These are phyloP conservation scores for Globisporangium barbulae DNA, from an alignment of 352 stramenopile species.

Conservation along the genomic window DNA sequence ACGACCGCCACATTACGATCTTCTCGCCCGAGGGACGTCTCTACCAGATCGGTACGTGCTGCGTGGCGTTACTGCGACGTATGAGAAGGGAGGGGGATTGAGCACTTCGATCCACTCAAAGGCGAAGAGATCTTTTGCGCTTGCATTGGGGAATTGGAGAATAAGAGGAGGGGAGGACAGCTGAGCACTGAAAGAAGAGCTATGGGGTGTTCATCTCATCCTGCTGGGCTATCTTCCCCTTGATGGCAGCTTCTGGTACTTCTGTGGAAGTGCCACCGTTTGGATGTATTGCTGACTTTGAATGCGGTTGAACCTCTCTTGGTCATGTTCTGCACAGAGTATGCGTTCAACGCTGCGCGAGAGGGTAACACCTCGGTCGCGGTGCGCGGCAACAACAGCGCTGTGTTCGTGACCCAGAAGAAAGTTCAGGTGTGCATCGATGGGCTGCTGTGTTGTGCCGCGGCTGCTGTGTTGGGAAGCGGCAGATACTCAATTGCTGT, in stretches of 20 bases:
- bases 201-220: neutral
- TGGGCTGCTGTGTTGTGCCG: neutral
- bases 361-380: slow-evolving; percentile 94
- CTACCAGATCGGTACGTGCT: slow-evolving; percentile 94
- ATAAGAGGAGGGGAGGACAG: neutral
- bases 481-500: neutral
- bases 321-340: slow-evolving; percentile 70
- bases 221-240: neutral
- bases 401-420: slow-evolving; percentile 97
- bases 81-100: neutral
- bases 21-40: slow-evolving; percentile 98
- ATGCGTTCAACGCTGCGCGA: slow-evolving; percentile 98
- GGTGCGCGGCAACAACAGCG: slow-evolving; percentile 92
- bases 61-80: neutral
- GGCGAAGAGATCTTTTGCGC: slow-evolving; percentile 15
- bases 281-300: neutral
- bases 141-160: neutral
- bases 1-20: slow-evolving; percentile 96
- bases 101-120: neutral
- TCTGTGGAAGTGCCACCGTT: no score
- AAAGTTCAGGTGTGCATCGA: slow-evolving; percentile 90
- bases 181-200: neutral
- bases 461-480: neutral
- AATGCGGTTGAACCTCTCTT: neutral
- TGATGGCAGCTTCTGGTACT: neutral